Base-by-base conservation (phyloP, 768 basidiomycete species). In the Rhodosporidiobolus sp. region DNA sequence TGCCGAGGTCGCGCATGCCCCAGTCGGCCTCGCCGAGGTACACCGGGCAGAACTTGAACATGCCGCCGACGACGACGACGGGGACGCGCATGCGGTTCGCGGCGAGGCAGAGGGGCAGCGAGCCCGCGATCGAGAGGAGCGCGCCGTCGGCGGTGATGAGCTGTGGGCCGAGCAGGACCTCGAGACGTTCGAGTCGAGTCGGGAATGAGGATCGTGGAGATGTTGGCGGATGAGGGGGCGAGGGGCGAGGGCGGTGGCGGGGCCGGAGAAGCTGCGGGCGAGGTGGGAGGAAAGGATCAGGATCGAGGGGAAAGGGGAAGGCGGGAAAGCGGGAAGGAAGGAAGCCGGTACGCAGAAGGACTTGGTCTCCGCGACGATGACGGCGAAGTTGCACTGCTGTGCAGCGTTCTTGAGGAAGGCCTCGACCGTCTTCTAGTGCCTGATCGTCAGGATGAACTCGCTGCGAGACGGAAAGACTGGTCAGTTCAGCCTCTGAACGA, bases 121-220 rank as follows among this genome's bases (percentile, higher is more conserved):
- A 85, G 54, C 87, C 86, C n/a, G 84, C 83, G 65, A 92, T 83
- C 24, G 91, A 90, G 80, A 95, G 94, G 86, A 97, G 89, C 22
- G 94, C 94, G 22, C 96, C 96, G 79, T 97, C 95, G 34, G 95
- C 94, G 62, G 96, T 88, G 78, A 98, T 90, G n/a, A 90, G 88
- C 81, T 97, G 95, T 19, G 94, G 90, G 38, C 94, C 92, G 57
- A 99, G 85, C 69, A 99, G 88, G 76, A 98, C 90, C 82, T 99
- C 98, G 83, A 95, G 80, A 97, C 89, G 34, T 93, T n/a, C n/a
- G n/a, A n/a, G n/a, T 94, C 14, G 92, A 94, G 81, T 98, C 95
- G 53, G 96, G 95, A 62, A 98, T 89, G 59, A 99, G 89, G 80
- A 97, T 90, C 28, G 94, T 95, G 10, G 92, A 92, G 74, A 98